Base-by-base conservation (phyloP, 768 basidiomycete genomes). In the Lentinula aciculospora region DNA sequence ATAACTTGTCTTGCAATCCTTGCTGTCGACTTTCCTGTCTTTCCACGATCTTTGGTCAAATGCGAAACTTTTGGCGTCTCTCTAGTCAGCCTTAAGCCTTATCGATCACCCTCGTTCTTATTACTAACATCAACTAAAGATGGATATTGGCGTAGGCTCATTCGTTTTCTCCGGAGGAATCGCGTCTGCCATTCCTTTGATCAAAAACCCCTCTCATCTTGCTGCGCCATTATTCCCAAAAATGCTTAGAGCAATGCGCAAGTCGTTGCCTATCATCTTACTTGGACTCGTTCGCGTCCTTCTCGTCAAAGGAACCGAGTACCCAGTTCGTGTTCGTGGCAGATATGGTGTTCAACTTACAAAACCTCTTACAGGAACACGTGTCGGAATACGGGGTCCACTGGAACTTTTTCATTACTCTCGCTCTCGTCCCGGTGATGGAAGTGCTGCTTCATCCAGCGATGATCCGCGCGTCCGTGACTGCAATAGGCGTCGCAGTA, bases 361-460 rank as follows among this genome's bases (percentile, higher is more conserved):
- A 55, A 55, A 54, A 21, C 36, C 47, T 34, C 34, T 37, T 23
- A 23, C 31, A 76, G 95, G 97, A 98, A 74, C 97, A 98, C 59
- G 86, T 89, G 56, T 88, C 94, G 0, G 97, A 99, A 72, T 98
- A 98, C 62, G 97, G 97, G 0, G 83, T 84, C 0, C 96, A 98
- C 65, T 99, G 97, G 97, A 98, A 98, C 68, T 98, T 98, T 72
- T 99, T 99, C 79, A 81, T 98, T 63, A 98, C 97, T 0, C 77
- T 98, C 21, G 93, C 88, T 0, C 63, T 92, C 0, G 68, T 98
- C 4, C 94, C 94, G 0, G 66, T 92, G 3, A 71, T 90, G 12
- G 85, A 92, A 65, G 79, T 86, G 2, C 44, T 83, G 0, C 68
- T 94, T 3, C 86, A 89, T 57, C 89, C 91, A 0, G 25, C 92